Base-by-base conservation (phyloP, 352 stramenopile genomes). In the Thalassiosira hispida region DNA sequence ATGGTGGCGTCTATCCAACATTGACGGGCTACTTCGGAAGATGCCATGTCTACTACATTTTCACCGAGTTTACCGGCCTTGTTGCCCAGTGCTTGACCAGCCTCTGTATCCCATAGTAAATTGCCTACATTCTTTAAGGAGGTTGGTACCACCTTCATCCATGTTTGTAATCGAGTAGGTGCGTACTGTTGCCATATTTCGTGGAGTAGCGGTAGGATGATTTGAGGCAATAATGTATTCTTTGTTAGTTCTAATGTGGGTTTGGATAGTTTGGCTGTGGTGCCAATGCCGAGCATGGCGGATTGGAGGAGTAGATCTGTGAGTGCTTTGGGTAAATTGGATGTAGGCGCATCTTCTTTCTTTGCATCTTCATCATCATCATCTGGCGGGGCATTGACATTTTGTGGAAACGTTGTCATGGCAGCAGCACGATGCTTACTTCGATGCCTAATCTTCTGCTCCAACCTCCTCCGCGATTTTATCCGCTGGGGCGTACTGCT, bases 1-100 rank as follows among this genome's bases (percentile, higher is more conserved):
- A 84, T 85, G 53, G 83, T 89, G 14, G 65, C 57, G 80, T 93
- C 87, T 16, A 90, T 74, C 57, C 84, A 79, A 22, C 77, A 83
- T 75, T 91, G 84, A 49, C 85, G 61, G n/a, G 77, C 73, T 4
- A 73, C 70, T 16, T 84, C 74, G 0, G 68, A 79, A 49, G 66
- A 80, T 14, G 81, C 31, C 27, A 78, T 47, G 55, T 88, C 73
- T 4, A 88, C 25, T 5, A 91, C 51, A 69, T 86, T 73, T n/a
- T 77, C 79, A 4, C 73, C 63, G 0, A 90, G 65, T 23, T 77
- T 22, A 29, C 61, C 47, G 2, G 80, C 38, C n/a, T 73, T 73
- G 0, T 67, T 31, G 12, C 80, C 73, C 44, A 93, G 83, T 40
- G 49, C 9, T 53, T 84, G 47, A 2, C 87, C 87, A 8, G 53